phyloP scores from a whole-genome alignment of 169 alveolate genomes.

The Plasmodium knowlesi region DNA sequence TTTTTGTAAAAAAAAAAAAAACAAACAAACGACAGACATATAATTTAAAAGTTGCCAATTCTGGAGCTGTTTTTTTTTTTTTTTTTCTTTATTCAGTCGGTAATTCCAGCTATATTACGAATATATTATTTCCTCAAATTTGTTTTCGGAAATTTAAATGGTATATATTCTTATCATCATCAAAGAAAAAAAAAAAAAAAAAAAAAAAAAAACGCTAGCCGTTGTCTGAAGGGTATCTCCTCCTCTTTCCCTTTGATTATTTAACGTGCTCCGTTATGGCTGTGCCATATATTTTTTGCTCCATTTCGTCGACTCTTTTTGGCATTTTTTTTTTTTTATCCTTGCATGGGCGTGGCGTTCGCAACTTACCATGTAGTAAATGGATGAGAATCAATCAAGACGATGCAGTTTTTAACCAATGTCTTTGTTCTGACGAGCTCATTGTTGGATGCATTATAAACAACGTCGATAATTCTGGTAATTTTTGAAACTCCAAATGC shows the following conservation, averaged over 20 bases:
- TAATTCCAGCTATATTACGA: slow-evolving; percentile 74
- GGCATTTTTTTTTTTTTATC: neutral
- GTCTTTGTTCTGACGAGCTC: slow-evolving; percentile 99
- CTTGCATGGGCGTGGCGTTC: neutral
- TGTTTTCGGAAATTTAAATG: slow-evolving; percentile 15
- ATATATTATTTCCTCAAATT: slow-evolving; percentile 29
- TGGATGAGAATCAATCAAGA: slow-evolving; percentile 98
- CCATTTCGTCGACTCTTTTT: neutral
- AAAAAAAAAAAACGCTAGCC: neutral
- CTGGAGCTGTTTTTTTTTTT: neutral
- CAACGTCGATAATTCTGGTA: slow-evolving; percentile 97
- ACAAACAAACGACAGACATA: neutral
- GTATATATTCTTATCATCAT: slow-evolving; percentile 59
- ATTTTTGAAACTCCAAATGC: slow-evolving; percentile 91
- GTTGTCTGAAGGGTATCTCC: neutral
- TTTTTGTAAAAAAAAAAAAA: neutral
- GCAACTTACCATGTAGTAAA: slow-evolving; percentile 94
- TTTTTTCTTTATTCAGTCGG: slow-evolving; percentile 68
- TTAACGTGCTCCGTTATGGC: neutral
- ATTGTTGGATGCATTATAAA: slow-evolving; percentile 99
- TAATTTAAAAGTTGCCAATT: neutral
- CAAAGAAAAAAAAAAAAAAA: slow-evolving; percentile 10
- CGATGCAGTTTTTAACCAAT: slow-evolving; percentile 97
- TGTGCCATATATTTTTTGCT: neutral
- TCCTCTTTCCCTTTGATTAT: neutral